phyloP scores from a whole-genome alignment of 192 early-diverging fungal genomes.

The Mortierella claussenii region DNA sequence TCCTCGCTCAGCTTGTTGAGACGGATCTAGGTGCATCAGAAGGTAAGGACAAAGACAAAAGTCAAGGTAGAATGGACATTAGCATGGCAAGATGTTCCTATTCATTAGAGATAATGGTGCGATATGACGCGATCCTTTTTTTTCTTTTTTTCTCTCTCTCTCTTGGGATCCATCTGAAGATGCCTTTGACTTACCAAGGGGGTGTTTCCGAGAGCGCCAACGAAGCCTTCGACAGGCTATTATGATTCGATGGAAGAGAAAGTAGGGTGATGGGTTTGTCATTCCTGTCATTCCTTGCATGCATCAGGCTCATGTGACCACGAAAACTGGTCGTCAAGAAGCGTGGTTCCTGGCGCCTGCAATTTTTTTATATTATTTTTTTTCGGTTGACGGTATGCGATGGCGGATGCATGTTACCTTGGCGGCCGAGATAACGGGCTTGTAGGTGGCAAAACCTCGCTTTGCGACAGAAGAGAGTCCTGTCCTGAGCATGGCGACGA shows the following conservation, averaged over 20 bases:
- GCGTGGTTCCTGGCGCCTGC: too few species aligned
- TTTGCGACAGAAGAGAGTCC: slow-evolving; percentile 16
- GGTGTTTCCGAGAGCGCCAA: slow-evolving; percentile 92
- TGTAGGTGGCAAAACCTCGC: slow-evolving; percentile 28
- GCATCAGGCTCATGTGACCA: too few species aligned
- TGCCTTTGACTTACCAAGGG: slow-evolving; percentile 73
- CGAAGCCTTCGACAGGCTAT: slow-evolving; percentile 75
- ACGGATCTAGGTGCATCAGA: slow-evolving; percentile 65
- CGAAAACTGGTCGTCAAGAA: too few species aligned
- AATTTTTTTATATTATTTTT: too few species aligned
- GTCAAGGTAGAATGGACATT: not conserved
- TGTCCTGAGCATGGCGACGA: slow-evolving; percentile 44
- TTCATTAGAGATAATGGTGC: slow-evolving; percentile 9
- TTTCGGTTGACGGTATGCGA: too few species aligned
- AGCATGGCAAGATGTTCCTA: not conserved
- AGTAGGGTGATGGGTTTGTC: not conserved
- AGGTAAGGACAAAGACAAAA: not conserved
- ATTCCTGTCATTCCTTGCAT: too few species aligned
- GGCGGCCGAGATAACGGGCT: slow-evolving; percentile 45
- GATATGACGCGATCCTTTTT: slow-evolving; percentile 4
- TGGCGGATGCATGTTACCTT: slow-evolving; percentile 20
- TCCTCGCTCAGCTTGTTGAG: slow-evolving; percentile 76
- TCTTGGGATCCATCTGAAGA: not conserved
- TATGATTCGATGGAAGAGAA: not conserved
- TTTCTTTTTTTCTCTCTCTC: too few species aligned